Evolutionary conservation across 2,329 filamentous ascomycete genomes (phyloP).

Genomic region (Myriosclerotinia duriaeana): DNA sequence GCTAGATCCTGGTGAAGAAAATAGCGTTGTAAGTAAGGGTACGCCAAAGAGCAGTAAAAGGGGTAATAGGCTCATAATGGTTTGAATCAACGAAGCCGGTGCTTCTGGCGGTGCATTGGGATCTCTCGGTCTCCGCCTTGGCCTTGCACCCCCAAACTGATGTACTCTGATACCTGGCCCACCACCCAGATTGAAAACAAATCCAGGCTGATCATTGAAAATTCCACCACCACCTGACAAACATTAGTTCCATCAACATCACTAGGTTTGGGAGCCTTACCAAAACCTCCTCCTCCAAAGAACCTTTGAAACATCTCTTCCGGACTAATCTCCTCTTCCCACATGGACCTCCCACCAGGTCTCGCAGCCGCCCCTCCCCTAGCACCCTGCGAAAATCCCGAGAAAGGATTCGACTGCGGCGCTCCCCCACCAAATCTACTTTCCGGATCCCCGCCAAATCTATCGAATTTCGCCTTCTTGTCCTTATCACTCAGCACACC

Average conservation of each 20-base stretch:
- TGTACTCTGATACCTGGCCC: conserved; percentile 91
- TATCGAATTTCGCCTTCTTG: conserved; percentile 86
- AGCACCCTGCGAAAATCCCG: conserved; percentile 53
- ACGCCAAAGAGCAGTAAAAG: conserved; percentile 87
- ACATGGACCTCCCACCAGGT: conserved; percentile 61
- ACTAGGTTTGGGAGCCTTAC: conserved; percentile 37
- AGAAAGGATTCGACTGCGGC: conserved; percentile 57
- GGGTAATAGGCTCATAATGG: conserved; percentile 75
- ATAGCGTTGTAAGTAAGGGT: conserved; percentile 77
- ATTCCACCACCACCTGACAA: conserved; percentile 44
- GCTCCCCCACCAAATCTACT: conserved; percentile 69
- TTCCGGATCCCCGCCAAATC: conserved; percentile 89
- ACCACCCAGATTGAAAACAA: conserved; percentile 93
- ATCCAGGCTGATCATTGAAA: conserved; percentile 79
- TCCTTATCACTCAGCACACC: conserved; percentile 90
- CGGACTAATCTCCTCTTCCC: conserved; percentile 88
- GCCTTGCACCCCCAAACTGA: conserved; percentile 82
- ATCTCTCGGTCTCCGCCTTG: conserved; percentile 72
- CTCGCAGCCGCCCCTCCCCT: conserved; percentile 33
- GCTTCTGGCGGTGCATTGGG: conserved; percentile 52
- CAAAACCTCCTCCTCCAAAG: conserved; percentile 73
- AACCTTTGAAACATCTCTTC: conserved; percentile 97
- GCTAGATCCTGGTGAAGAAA: conserved; percentile 56
- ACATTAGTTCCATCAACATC: conserved; percentile 25
- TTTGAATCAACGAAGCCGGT: conserved; percentile 50